Base-by-base conservation (phyloP, 352 stramenopile species). In the Globisporangium recalcitrans region DNA sequence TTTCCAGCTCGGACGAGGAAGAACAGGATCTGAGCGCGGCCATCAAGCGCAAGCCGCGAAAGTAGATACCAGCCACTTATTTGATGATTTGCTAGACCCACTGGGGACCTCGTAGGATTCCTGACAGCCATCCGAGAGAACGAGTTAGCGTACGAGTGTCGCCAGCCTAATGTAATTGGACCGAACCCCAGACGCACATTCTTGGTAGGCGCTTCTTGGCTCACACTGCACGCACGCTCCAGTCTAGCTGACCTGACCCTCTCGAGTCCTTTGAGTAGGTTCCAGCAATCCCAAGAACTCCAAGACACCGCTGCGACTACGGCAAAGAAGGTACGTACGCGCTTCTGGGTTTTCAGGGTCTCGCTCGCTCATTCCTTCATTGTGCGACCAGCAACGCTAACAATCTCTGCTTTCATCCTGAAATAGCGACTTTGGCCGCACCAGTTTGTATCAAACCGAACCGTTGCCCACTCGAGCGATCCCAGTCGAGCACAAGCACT, bases 21-120 rank as follows among this genome's bases (percentile, higher is more conserved):
- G 72, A 82, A 26, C 74, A 87, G 58, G 80, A 93, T 60, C 60
- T 93, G 58, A 82, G 72, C 55, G 76, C 80, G 6, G 85, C 85
- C 44, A 78, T 93, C 56, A 93, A 91, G 72, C 78, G 75, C 67
- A 93, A 93, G 62, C 59, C 59, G 11, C 59, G 52, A 27, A 70
- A 70, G 53, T 67, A 51, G 19, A 26, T 31, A 31, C 4, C 38
- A 21, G 7, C 38, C 21, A 46, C 38, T 46, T 46, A 46, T 46
- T 46, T 46, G 38, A 46, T 57, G 31, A 40, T 57, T 44, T 57
- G 51, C 51, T 56, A 56, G 51, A 56, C 27, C 51, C 51, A 27
- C 8, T 49, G 38, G 38, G 21, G 38, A 46, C 6, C 38, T 21
- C 38, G 38, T 22, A 46, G 16, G 16, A 46, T 21, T 21, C 14